These are phyloP conservation scores for Trichoderma sp. DNA, from an alignment of 2,329 filamentous ascomycete species.

Conservation along the genomic window DNA sequence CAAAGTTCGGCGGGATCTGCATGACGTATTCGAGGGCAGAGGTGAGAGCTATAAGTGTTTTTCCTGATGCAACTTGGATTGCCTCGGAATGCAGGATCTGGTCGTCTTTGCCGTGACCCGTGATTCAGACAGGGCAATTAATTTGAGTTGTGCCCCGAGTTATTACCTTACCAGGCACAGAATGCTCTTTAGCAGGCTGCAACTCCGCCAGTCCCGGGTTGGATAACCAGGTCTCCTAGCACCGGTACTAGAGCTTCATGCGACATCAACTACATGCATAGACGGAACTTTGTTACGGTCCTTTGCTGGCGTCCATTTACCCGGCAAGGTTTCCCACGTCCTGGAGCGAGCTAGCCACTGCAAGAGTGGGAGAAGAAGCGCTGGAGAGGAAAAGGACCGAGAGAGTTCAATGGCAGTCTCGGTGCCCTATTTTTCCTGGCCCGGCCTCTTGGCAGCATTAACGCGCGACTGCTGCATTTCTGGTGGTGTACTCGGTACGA, in stretches of 20 bases:
- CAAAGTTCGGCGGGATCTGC: neutral
- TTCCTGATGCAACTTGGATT: neutral
- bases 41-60: neutral
- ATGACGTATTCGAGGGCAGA: neutral
- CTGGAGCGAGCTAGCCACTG: neutral
- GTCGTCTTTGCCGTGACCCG: neutral
- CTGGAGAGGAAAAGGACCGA: neutral
- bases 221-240: neutral
- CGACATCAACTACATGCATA: neutral
- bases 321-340: constrained; percentile 5
- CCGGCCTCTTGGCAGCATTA: constrained; percentile 9
- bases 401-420: neutral
- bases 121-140: neutral
- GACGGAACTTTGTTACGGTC: constrained; percentile 1
- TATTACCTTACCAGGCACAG: neutral
- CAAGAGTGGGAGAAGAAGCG: neutral
- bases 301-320: constrained; percentile 2
- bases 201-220: neutral
- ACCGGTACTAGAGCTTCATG: neutral
- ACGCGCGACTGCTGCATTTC: neutral
- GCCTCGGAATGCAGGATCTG: neutral
- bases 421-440: neutral
- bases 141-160: constrained; percentile 6
- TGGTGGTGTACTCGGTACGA: too few relatives aligned
- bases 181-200: neutral